A percentile compares a stretch with the other conserved stretches of the same genome.
Evolutionary conservation across 805 yeast genomes (phyloP).

Genomic region (Candida ovalis): DNA sequence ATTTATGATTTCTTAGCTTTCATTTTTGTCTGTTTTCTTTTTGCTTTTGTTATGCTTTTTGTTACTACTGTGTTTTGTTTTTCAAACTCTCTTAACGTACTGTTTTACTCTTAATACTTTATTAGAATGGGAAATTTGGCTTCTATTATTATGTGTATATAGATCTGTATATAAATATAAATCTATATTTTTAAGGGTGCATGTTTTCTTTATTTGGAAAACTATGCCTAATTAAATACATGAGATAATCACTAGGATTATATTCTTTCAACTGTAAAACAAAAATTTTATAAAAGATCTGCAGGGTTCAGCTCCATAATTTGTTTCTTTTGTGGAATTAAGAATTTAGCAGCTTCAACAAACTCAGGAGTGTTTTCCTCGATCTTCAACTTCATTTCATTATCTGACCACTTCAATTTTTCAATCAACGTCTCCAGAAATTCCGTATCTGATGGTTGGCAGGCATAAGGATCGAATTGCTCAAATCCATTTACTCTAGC

Average conservation of each 20-base stretch:
- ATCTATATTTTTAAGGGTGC: no score
- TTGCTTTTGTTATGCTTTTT: neutral
- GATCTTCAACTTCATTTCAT: slow-evolving; percentile 9
- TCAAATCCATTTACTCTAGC: slow-evolving; percentile 21
- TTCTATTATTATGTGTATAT: neutral
- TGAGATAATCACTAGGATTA: no score
- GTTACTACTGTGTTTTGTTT: neutral
- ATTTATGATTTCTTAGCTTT: neutral
- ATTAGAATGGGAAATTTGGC: neutral
- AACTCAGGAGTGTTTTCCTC: slow-evolving; percentile 13
- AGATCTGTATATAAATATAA: neutral
- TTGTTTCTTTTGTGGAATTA: slow-evolving; percentile 2
- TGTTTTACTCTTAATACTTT: neutral
- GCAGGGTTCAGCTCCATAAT: slow-evolving; percentile 11
- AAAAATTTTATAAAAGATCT: slow-evolving; percentile 7
- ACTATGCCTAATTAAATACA: no score
- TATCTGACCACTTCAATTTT: slow-evolving; percentile 18
- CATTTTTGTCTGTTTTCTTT: neutral
- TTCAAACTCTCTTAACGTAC: neutral
- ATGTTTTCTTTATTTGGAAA: no score
- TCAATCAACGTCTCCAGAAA: slow-evolving; percentile 12
- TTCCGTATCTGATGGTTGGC: slow-evolving; percentile 9
- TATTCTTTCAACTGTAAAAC: neutral
- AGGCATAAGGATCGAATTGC: slow-evolving; percentile 15
- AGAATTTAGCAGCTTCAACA: slow-evolving; percentile 13